Conservation (phyloP, 345 rosid genomes). For the Eucalyptus polyanthemos region DNA sequence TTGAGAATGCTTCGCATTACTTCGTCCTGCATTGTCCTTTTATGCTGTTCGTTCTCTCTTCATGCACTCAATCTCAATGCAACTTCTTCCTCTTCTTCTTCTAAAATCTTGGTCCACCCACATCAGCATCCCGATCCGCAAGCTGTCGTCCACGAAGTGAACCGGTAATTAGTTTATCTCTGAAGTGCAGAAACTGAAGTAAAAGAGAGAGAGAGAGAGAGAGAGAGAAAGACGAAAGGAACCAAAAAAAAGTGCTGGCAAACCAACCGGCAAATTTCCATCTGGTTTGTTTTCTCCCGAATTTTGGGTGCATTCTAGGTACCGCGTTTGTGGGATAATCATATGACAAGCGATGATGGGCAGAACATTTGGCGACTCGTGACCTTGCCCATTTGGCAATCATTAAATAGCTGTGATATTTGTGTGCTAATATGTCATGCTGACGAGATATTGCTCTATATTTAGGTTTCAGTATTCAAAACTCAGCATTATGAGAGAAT, state of each 20-base stretch:
- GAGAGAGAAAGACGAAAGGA: neutral
- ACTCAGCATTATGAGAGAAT: neutral
- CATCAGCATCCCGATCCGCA: constrained; percentile 1
- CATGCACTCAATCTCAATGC: neutral
- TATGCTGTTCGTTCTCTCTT: neutral
- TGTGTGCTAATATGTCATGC: neutral
- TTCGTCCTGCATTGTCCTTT: neutral
- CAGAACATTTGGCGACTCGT: neutral
- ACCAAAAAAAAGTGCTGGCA: neutral
- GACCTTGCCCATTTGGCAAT: neutral
- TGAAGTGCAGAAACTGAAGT: neutral
- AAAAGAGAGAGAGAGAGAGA: no score
- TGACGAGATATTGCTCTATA: neutral
- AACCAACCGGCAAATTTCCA: neutral
- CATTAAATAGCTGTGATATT: neutral
- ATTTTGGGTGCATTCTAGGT: neutral
- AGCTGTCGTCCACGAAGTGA: neutral
- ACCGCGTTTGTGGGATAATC: neutral
- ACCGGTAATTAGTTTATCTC: neutral
- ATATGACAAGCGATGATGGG: neutral
- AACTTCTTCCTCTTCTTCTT: neutral
- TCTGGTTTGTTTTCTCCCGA: neutral
- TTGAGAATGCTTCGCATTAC: neutral
- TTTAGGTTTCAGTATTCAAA: neutral
- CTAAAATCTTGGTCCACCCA: neutral